Percentiles rank a stretch among this genome's conserved stretches.
Evolutionary conservation across 352 stramenopile genomes (phyloP).

Genomic region (Pythium insidiosum): DNA sequence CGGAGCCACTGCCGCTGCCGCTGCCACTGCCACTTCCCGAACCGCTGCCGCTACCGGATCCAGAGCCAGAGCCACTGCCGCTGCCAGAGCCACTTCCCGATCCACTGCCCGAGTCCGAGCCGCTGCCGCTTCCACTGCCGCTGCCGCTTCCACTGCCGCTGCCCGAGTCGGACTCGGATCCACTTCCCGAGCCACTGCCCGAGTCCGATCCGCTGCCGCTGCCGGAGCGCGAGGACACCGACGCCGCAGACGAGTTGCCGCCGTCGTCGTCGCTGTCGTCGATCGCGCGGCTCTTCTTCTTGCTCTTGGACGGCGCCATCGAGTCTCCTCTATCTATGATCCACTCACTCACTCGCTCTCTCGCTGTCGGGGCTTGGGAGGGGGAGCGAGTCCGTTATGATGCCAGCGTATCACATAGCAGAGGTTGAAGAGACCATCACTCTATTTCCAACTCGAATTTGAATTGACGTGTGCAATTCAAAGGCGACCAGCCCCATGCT

Average conservation of each 20-base stretch:
- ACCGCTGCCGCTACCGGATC: slow-evolving; percentile 4
- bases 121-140: slow-evolving; percentile 17
- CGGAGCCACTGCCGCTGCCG: slow-evolving; percentile 12
- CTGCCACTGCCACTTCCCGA: slow-evolving; percentile 6
- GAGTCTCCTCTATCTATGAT: not conserved
- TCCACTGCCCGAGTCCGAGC: slow-evolving; percentile 17
- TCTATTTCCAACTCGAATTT: too few species aligned
- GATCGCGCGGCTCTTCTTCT: slow-evolving; percentile 57
- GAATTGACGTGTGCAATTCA: too few species aligned
- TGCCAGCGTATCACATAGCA: too few species aligned
- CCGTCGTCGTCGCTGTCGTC: slow-evolving; percentile 53
- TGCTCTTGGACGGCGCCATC: slow-evolving; percentile 7
- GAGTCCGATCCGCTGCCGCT: slow-evolving; percentile 27
- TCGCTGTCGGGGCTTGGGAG: too few species aligned
- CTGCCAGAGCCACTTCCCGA: slow-evolving; percentile 15
- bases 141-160: slow-evolving; percentile 16
- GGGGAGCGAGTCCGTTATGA: too few species aligned
- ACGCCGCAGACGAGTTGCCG: not conserved
- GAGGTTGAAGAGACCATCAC: too few species aligned
- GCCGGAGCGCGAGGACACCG: slow-evolving; percentile 4
- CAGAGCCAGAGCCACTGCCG: slow-evolving; percentile 21
- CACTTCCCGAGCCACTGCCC: slow-evolving; percentile 13
- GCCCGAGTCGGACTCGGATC: slow-evolving; percentile 10
- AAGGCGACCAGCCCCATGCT: too few species aligned
- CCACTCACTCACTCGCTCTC: too few species aligned